Evolutionary conservation across 2,329 filamentous ascomycete genomes (phyloP).

Genomic region (Fusarium pseudocircinatum): DNA sequence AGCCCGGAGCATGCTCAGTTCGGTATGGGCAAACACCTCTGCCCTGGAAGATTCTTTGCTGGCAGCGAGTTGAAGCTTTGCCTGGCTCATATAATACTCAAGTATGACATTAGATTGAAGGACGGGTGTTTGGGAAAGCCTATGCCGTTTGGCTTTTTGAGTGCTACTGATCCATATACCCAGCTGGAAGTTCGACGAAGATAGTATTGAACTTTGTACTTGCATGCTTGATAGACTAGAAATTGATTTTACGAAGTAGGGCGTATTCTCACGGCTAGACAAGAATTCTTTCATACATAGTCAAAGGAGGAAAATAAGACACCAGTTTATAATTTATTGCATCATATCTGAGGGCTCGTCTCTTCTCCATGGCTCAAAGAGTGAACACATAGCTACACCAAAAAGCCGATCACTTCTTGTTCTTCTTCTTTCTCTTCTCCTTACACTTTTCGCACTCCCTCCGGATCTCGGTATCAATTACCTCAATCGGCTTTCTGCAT

Average conservation of each 20-base stretch:
- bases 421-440: not conserved
- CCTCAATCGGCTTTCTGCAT: not conserved
- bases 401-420: not conserved
- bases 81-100: not conserved
- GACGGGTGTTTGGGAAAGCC: not conserved
- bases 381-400: not conserved
- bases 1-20: not conserved
- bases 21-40: not conserved
- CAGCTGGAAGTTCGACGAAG: not conserved
- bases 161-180: not conserved
- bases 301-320: rapidly evolving
- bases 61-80: not conserved
- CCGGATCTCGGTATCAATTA: not conserved
- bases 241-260: rapidly evolving
- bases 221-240: not conserved
- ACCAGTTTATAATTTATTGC: not conserved
- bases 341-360: rapidly evolving
- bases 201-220: rapidly evolving
- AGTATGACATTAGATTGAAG: not conserved
- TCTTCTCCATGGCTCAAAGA: too few species aligned
- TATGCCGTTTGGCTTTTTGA: not conserved
- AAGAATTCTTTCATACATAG: rapidly evolving
- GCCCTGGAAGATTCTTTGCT: not conserved
- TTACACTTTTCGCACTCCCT: not conserved
- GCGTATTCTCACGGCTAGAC: rapidly evolving